Evolutionary conservation across 805 yeast genomes (phyloP).

Genomic region (Myxozyma kluyveri): DNA sequence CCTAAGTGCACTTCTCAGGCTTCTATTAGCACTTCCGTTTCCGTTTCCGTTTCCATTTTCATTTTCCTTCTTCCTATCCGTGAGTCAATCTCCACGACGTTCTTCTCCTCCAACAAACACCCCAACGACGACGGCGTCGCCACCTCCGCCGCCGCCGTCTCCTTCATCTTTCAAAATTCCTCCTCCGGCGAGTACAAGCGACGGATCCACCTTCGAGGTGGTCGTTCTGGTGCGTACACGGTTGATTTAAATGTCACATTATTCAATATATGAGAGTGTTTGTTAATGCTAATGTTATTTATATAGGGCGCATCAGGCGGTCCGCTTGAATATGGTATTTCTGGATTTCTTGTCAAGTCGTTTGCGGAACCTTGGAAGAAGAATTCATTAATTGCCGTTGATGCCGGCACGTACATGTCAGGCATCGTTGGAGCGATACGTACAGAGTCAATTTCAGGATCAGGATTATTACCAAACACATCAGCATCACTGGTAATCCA

Average conservation of each 20-base stretch:
- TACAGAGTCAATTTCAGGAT: constrained; percentile 1
- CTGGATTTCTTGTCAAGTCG: constrained; percentile 66
- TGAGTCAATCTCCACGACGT: not conserved
- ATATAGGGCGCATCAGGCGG: constrained; percentile 75
- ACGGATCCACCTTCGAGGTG: constrained; percentile 32
- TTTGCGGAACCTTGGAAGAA: constrained; percentile 43
- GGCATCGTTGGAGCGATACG: constrained; percentile 48
- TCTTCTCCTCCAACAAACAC: not conserved
- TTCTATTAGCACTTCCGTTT: not conserved
- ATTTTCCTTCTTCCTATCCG: not conserved
- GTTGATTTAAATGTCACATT: too few species aligned
- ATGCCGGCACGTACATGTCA: constrained; percentile 74
- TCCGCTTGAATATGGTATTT: constrained; percentile 68
- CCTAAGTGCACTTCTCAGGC: not conserved
- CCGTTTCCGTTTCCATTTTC: not conserved
- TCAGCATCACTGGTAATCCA: not conserved
- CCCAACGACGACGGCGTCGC: constrained; percentile 4
- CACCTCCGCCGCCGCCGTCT: constrained; percentile 2
- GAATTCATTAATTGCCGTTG: constrained; percentile 57
- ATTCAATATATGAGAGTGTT: too few species aligned
- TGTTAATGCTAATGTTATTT: too few species aligned
- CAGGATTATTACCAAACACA: constrained; percentile 2
- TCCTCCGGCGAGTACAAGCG: constrained; percentile 4
- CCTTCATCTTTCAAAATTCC: not conserved
- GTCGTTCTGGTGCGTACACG: constrained; percentile 32